These are phyloP conservation scores for Fraxinus ornus DNA, from an alignment of 305 asterid species.

Conservation along the genomic window DNA sequence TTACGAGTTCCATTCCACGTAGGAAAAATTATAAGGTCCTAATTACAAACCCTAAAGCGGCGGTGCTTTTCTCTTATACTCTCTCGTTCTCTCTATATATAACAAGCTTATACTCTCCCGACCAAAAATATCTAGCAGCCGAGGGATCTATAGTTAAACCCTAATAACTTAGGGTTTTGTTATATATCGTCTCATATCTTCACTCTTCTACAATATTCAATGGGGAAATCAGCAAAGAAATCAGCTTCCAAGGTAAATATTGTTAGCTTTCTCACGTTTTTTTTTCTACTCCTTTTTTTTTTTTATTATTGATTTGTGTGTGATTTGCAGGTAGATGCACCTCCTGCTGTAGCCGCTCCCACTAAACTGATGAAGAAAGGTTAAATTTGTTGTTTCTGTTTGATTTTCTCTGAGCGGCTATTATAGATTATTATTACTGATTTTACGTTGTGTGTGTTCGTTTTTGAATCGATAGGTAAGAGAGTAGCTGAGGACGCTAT, in stretches of 20 bases:
- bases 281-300: background rate
- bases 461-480: background rate
- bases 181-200: background rate
- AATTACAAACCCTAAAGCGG: background rate
- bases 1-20: background rate
- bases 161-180: background rate
- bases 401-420: background rate
- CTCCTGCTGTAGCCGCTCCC: background rate
- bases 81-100: background rate
- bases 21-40: background rate
- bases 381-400: background rate
- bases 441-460: background rate
- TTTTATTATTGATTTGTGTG: background rate
- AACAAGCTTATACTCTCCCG: background rate
- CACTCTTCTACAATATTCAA: background rate
- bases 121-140: background rate
- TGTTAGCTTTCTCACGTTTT: background rate
- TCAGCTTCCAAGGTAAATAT: background rate
- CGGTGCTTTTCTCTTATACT: background rate
- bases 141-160: background rate
- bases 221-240: background rate
- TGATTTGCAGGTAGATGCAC: background rate
- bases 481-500: background rate
- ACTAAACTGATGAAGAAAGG: slow-evolving; percentile 5
- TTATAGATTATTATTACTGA: background rate